These are phyloP conservation scores for Pseudozyma pruni DNA, from an alignment of 1,284 basidiomycete species.

Conservation along the genomic window DNA sequence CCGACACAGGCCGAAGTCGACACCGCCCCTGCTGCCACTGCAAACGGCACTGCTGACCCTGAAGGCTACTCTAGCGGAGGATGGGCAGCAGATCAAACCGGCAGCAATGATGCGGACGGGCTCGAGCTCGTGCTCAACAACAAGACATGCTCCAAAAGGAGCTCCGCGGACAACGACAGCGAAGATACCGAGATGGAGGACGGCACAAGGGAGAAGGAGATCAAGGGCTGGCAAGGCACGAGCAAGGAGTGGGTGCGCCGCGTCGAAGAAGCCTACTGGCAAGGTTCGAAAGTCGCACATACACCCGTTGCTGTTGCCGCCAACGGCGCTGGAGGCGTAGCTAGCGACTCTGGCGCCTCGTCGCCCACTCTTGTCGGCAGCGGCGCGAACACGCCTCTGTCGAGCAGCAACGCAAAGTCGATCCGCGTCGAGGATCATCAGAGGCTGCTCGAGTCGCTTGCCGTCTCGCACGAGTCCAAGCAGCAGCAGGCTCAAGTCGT, in stretches of 20 bases:
- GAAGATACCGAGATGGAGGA: slow-evolving; percentile 32
- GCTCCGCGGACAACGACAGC: slow-evolving; percentile 70
- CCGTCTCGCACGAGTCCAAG: neutral
- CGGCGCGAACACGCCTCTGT: slow-evolving; percentile 31
- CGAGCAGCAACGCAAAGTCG: slow-evolving; percentile 29
- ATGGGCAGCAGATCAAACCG: slow-evolving; percentile 25
- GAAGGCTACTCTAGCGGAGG: slow-evolving; percentile 38
- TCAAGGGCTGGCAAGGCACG: slow-evolving; percentile 65
- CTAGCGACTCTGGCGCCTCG: slow-evolving; percentile 22
- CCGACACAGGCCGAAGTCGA: slow-evolving; percentile 31
- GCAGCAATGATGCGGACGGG: slow-evolving; percentile 59
- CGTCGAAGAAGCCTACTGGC: slow-evolving; percentile 65
- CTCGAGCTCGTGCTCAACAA: slow-evolving; percentile 72
- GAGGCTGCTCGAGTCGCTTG: slow-evolving; percentile 22
- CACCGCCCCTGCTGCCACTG: neutral
- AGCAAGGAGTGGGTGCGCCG: slow-evolving; percentile 63
- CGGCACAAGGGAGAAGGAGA: slow-evolving; percentile 14
- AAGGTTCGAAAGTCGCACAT: slow-evolving; percentile 43
- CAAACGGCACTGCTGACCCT: slow-evolving; percentile 14
- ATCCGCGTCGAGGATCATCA: slow-evolving; percentile 33
- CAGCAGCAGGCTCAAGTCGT: neutral
- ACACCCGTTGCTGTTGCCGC: slow-evolving; percentile 39
- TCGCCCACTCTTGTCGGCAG: slow-evolving; percentile 29
- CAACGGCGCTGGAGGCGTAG: neutral
- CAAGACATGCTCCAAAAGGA: slow-evolving; percentile 62